Conservation (phyloP, 306 rosid species). For the Lathyrus tuberosus region DNA sequence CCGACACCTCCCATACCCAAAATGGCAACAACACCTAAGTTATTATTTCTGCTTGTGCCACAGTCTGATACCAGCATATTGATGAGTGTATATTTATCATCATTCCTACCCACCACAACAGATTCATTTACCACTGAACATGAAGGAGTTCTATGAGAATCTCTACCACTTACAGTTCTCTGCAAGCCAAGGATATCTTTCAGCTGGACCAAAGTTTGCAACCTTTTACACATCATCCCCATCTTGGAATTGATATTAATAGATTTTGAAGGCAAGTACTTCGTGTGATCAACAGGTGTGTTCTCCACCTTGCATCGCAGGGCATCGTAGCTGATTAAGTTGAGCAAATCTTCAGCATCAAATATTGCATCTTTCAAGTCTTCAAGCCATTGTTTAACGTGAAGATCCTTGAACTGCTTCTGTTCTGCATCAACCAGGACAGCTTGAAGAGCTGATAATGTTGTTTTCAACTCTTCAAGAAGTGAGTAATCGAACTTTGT, state of each 20-base stretch:
- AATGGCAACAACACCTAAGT: constrained; percentile 28
- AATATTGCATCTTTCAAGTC: neutral
- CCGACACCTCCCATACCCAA: constrained; percentile 21
- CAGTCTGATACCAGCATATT: neutral
- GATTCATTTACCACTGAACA: constrained; percentile 10
- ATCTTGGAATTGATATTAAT: constrained; percentile 18
- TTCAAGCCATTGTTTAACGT: neutral
- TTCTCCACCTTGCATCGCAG: constrained; percentile 6
- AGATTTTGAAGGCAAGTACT: neutral
- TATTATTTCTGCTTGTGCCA: neutral
- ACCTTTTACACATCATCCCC: neutral
- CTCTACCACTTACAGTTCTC: neutral
- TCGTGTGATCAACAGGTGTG: neutral
- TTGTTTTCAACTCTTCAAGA: neutral
- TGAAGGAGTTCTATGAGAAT: neutral
- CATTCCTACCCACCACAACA: constrained; percentile 9
- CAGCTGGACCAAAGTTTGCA: neutral
- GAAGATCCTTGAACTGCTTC: neutral
- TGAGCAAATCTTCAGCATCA: neutral
- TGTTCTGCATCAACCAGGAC: neutral
- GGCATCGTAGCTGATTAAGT: neutral
- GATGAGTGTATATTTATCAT: neutral
- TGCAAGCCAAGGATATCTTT: constrained; percentile 3
- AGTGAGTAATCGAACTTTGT: neutral
- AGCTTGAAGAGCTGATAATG: neutral